Evolutionary conservation across 306 rosid species (phyloP).

Genomic region (Cicer judaicum): DNA sequence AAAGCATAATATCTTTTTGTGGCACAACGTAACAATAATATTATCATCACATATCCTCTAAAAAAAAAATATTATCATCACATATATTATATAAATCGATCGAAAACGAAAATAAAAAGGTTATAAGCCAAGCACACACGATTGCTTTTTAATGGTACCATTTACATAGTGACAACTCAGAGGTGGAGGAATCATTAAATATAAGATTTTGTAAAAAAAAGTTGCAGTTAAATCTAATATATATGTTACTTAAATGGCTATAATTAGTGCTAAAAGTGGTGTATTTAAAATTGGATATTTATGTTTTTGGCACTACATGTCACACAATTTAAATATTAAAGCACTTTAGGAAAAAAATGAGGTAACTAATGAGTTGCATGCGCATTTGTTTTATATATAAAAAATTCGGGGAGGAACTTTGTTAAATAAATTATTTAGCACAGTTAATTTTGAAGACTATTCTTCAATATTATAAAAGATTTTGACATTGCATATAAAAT

Average conservation of each 20-base stretch:
- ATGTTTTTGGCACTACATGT: not conserved
- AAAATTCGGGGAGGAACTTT: too few species aligned
- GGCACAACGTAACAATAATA: not conserved
- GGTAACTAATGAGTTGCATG: not conserved
- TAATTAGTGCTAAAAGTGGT: not conserved
- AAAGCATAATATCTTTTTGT: conserved; percentile 6
- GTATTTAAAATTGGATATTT: not conserved
- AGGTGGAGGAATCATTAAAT: not conserved
- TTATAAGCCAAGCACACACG: not conserved
- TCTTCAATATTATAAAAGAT: too few species aligned
- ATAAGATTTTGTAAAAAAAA: not conserved
- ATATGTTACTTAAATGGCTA: not conserved
- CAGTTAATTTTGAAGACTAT: too few species aligned
- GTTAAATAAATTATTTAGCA: too few species aligned
- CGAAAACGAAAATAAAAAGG: conserved; percentile 20
- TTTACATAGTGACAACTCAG: not conserved
- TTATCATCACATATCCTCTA: too few species aligned
- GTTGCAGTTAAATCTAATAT: not conserved
- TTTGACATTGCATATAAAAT: too few species aligned
- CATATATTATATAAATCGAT: not conserved
- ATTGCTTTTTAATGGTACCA: not conserved
- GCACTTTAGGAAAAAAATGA: not conserved
- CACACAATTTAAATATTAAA: not conserved
- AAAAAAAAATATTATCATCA: not conserved
- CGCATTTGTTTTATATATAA: not conserved